Base-by-base conservation (phyloP, 306 rosid genomes). In the Prosopis cineraria region DNA sequence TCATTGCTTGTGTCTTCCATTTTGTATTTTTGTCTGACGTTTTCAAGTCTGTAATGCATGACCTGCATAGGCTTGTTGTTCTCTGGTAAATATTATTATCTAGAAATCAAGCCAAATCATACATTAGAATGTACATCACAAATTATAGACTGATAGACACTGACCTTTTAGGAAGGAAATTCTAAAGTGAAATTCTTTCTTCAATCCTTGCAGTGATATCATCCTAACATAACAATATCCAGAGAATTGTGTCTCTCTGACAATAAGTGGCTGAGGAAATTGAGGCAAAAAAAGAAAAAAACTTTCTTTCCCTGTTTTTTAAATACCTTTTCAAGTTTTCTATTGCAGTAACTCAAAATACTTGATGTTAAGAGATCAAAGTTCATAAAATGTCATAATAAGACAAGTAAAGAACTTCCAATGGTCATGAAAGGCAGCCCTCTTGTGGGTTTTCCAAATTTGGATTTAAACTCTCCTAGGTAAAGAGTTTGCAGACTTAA, bases 151-250 rank as follows among this genome's bases (percentile, higher is more conserved):
- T 20, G 44, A 27, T 50, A 70, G 68, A 33, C 31, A 72, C 37
- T 41, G 16, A 25, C 31, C 98, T 97, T 94, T 89, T 89, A 24
- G 97, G 97, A 83, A 90, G 96, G 69, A 94, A 87, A 80, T 94
- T 90, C 97, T 97, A 94, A 58, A 81, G 78, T 27, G 96, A 89
- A 76, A 94, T 77, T 82, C 91, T 88, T 85, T 88, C 90, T 76
- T 91, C 97, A 77, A 94, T 88, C 87, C 84, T 89, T 75, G 88
- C 80, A 79, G 89, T 79, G 74, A 86, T 79, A 72, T 83, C 90
- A 79, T 90, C 98, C 98, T 94, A 73, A 10, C 48, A 74, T 8
- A 16, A 44, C 10, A 31, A 58, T 79, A 58, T 56, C 47, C 63
- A 70, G 27, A 39, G 11, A 44, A 59, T 67, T 48, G 36, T 41